Evolutionary conservation across 2,329 filamentous ascomycete genomes (phyloP).

Genomic region (Lachnellula arida): DNA sequence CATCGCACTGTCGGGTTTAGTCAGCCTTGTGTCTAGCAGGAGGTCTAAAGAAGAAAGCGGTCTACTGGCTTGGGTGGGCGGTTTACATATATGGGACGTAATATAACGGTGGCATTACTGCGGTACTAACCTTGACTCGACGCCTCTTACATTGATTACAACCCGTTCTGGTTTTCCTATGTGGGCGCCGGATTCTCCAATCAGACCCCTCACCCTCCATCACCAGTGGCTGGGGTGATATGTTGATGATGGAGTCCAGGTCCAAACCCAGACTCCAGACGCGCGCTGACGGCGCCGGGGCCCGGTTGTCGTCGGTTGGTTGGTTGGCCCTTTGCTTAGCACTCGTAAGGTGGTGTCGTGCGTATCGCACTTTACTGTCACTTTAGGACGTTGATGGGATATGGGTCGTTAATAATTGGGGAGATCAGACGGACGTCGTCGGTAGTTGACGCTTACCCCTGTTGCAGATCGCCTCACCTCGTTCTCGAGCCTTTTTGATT

Average conservation of each 20-base stretch:
- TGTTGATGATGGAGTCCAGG: too few relatives aligned
- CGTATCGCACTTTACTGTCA: not conserved
- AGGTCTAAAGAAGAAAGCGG: not conserved
- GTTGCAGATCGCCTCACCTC: not conserved
- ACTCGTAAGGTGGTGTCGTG: not conserved
- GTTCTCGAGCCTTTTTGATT: not conserved
- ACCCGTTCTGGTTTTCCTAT: slow-evolving; percentile 11
- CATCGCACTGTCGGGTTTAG: slow-evolving; percentile 12
- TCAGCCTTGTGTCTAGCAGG: not conserved
- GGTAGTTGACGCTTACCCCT: not conserved
- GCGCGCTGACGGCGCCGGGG: not conserved
- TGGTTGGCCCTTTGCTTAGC: not conserved
- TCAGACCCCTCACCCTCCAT: not conserved
- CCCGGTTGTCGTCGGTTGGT: not conserved
- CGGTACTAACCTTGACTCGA: slow-evolving; percentile 7
- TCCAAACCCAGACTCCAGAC: not conserved
- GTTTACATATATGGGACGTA: not conserved
- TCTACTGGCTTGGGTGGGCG: not conserved
- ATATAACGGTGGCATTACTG: not conserved
- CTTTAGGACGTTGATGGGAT: not conserved
- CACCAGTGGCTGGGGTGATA: not conserved
- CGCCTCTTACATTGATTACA: slow-evolving; percentile 14
- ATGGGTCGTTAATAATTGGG: not conserved
- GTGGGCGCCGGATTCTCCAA: slow-evolving; percentile 4
- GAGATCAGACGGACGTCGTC: not conserved